Conservation (phyloP, 768 basidiomycete genomes). For the Termitomyces sp. region DNA sequence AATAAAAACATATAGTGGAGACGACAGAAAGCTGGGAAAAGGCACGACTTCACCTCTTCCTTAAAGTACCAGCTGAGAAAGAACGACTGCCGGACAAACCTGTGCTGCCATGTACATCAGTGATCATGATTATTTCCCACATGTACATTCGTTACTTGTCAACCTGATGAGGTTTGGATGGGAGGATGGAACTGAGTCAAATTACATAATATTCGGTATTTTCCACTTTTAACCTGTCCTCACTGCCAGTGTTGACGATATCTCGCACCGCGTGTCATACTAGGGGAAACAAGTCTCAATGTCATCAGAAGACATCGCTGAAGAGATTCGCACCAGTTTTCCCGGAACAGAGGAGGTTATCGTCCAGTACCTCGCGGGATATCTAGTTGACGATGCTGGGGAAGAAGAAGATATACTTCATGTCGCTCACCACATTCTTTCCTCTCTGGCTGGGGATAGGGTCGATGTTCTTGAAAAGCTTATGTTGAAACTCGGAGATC, state of each 20-base stretch:
- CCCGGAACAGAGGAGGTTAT: conserved; percentile 83
- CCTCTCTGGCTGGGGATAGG: conserved; percentile 67
- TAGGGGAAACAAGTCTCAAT: conserved; percentile 27
- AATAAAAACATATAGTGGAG: background rate
- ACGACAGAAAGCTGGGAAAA: background rate
- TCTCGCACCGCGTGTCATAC: background rate
- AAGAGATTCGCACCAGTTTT: conserved; percentile 66
- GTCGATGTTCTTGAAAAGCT: conserved; percentile 59
- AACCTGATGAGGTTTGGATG: too few species aligned
- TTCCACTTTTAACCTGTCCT: background rate
- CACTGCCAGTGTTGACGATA: background rate
- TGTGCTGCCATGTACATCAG: background rate
- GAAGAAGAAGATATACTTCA: conserved; percentile 87
- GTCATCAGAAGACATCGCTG: conserved; percentile 74
- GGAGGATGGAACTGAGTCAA: too few species aligned
- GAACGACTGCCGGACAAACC: background rate
- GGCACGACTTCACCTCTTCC: background rate
- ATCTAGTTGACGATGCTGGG: conserved; percentile 83
- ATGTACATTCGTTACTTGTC: background rate
- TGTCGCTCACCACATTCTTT: conserved; percentile 68
- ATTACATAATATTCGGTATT: background rate
- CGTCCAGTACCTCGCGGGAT: conserved; percentile 84
- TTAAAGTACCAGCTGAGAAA: background rate
- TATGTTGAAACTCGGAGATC: conserved; percentile 58
- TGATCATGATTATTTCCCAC: background rate